Base-by-base conservation (phyloP, 495 filamentous ascomycete genomes). In the Aspergillus homomorphus region DNA sequence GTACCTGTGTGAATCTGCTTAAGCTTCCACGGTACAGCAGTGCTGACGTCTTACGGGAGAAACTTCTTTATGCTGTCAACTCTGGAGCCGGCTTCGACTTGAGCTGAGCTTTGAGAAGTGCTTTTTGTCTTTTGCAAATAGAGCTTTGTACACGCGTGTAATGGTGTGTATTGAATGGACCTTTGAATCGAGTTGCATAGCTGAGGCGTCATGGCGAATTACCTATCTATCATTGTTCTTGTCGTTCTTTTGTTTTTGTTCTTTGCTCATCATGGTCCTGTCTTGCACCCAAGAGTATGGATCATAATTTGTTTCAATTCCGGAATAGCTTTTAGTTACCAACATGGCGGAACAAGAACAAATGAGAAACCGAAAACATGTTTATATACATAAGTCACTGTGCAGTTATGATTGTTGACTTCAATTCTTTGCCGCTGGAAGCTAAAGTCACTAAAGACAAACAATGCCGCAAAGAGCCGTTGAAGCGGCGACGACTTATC, bases 51-150 rank as follows among this genome's bases (percentile, higher is more conserved):
- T 66, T 98, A 59, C 89, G 79, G 71, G 82, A 83, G 63, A 96
- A 96, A 70, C 69, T 98, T 58, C 71, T 98, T 30, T 96, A 97
- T 74, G 92, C 93, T 21, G 87, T 96, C 19, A 90, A 88, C 65
- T 88, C 91, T 12, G 92, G 92, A 15, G 94, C 94, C 45, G 94
- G 94, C 10, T 99, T 99, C 74, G 92, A 99, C 79, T 77, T 99
- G 65, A 92, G 89, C 73, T 95, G 60, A 73, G 26, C 7, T 52
- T 22, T 23, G 51, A 19, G 24, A 5, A 23, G 42, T 38, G 28
- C n/a, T 55, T 45, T 3, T 45, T 60, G 50, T 41, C 9, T 45
- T 3, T 45, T 60, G 50, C 28, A 4, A 19, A 50, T 30, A 22
- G n/a, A 51, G 24, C 30, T 19, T 14, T 26, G 38, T 23, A 18